Evolutionary conservation across 75 land plant species (phyloP).

Genomic region (Larix kaempferi): DNA sequence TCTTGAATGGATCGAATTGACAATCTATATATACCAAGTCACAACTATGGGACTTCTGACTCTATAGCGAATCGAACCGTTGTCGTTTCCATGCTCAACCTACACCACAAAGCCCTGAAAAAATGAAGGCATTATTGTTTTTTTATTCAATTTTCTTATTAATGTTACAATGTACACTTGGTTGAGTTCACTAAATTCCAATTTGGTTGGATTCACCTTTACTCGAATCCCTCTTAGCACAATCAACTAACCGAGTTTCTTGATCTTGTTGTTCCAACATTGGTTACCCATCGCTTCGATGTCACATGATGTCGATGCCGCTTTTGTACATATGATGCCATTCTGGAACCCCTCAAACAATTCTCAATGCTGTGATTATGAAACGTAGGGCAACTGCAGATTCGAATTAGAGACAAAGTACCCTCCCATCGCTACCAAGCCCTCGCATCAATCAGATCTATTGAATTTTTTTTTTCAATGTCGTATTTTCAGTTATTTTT

Average conservation of each 20-base stretch:
- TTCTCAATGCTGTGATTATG: too few species aligned
- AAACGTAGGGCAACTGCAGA: too few species aligned
- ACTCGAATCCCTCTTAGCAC: conserved; percentile 23
- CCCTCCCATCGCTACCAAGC: too few species aligned
- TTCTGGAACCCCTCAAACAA: too few species aligned
- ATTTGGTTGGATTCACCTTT: conserved; percentile 23
- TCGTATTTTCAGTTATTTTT: too few species aligned
- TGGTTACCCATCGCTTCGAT: conserved; percentile 29
- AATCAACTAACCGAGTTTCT: conserved; percentile 16
- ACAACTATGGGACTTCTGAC: neutral
- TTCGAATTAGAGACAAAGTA: too few species aligned
- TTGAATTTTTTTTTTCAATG: too few species aligned
- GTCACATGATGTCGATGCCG: neutral
- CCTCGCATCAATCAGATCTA: too few species aligned
- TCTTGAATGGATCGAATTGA: too few species aligned
- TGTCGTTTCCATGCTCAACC: neutral
- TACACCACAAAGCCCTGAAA: neutral
- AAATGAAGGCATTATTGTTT: neutral
- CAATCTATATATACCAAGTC: neutral
- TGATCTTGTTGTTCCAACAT: conserved; percentile 19
- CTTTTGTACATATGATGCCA: too few species aligned
- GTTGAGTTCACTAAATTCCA: conserved; percentile 21
- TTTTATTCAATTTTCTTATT: neutral
- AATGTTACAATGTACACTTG: conserved; percentile 20
- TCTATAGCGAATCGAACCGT: neutral